These are phyloP conservation scores for Penicillium antarcticum DNA, from an alignment of 495 filamentous ascomycete species.

Conservation along the genomic window DNA sequence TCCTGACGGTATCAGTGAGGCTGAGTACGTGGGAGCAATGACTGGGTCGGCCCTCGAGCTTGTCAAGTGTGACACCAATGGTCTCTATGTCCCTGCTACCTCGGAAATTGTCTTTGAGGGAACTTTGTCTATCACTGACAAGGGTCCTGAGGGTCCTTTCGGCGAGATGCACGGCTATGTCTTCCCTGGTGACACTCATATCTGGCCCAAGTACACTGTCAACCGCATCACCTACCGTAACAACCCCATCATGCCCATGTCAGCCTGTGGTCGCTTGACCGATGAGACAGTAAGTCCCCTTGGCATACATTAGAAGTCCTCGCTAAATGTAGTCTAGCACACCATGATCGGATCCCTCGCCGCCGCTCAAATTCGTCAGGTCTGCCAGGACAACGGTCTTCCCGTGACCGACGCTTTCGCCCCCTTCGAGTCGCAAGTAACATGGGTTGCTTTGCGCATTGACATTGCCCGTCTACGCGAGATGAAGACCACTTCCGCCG, in stretches of 20 bases:
- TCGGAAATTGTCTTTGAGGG: conserved; percentile 42
- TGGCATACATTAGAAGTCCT: too few species aligned
- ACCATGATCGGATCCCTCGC: conserved; percentile 38
- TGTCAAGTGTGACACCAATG: conserved; percentile 40
- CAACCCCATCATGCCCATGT: conserved; percentile 37
- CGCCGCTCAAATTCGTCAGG: conserved; percentile 35
- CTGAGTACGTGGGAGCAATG: conserved; percentile 37
- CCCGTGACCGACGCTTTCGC: conserved; percentile 35
- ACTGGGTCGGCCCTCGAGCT: conserved; percentile 33
- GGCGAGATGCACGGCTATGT: conserved; percentile 37
- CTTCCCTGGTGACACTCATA: conserved; percentile 29
- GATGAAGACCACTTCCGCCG: conserved; percentile 27
- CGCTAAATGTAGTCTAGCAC: conserved; percentile 13
- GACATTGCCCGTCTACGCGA: conserved; percentile 29
- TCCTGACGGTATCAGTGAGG: conserved; percentile 32
- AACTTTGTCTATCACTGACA: conserved; percentile 32
- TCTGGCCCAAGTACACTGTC: conserved; percentile 30
- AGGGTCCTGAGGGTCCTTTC: conserved; percentile 33
- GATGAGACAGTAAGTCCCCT: conserved; percentile 39
- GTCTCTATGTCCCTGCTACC: conserved; percentile 36
- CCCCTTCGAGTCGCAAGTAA: conserved; percentile 39
- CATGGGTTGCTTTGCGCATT: conserved; percentile 37
- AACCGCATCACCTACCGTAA: conserved; percentile 41
- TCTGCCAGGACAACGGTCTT: conserved; percentile 32
- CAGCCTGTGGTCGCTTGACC: conserved; percentile 26